These are phyloP conservation scores for Eimeria falciformis DNA, from an alignment of 169 alveolate species.

Conservation along the genomic window DNA sequence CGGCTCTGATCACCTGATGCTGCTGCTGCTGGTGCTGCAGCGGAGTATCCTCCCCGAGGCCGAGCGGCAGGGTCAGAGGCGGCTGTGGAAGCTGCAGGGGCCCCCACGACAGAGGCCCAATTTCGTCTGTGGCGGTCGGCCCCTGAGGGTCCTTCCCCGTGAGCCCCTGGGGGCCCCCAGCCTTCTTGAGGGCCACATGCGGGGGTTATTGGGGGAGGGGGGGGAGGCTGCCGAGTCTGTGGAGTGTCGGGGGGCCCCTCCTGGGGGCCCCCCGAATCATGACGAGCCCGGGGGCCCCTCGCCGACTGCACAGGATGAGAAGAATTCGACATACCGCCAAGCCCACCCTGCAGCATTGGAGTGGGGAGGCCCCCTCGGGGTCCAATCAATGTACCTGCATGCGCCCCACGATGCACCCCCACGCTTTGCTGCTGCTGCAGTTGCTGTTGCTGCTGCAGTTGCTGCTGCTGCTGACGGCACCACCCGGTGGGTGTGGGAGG, in stretches of 20 bases:
- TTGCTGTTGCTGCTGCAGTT: no score
- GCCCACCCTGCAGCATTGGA: constrained; percentile 56
- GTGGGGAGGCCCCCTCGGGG: constrained; percentile 26
- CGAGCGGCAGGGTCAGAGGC: constrained; percentile 33
- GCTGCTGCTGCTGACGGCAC: constrained; percentile 52
- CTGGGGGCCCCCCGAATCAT: constrained; percentile 35
- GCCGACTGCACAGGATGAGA: no score
- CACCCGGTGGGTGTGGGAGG: constrained; percentile 60
- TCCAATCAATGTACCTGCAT: not conserved
- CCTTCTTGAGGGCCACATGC: constrained; percentile 64
- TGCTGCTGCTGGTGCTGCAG: constrained; percentile 30
- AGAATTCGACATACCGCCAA: no score
- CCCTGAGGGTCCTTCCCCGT: constrained; percentile 55
- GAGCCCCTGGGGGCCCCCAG: constrained; percentile 1
- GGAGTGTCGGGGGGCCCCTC: constrained; percentile 5
- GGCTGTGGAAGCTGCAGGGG: constrained; percentile 51
- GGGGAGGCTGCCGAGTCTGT: constrained; percentile 44
- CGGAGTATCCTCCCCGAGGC: constrained; percentile 42
- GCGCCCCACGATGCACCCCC: constrained; percentile 16
- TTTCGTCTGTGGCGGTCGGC: constrained; percentile 50
- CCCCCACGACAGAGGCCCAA: constrained; percentile 72
- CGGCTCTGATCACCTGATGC: not conserved
- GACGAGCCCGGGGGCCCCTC: no score
- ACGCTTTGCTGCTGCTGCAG: constrained; percentile 48
- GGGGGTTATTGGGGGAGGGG: constrained; percentile 55